Evolutionary conservation across 331 rosid genomes (phyloP), one percentile per base, ranked within the genome.

Genomic region (Malus hybrid): DNA sequence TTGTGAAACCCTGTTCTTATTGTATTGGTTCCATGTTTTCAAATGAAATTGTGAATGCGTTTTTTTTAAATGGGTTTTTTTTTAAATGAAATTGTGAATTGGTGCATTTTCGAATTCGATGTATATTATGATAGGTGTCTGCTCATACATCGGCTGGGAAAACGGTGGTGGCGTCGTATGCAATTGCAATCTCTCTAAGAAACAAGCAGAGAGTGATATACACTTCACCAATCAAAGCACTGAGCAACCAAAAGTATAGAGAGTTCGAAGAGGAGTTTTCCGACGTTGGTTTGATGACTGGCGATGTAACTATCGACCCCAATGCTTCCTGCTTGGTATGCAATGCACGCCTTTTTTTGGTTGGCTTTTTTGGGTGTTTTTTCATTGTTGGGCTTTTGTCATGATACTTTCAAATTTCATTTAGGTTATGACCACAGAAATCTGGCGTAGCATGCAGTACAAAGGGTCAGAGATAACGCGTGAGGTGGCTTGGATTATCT

Each of bases 61-160:
- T 39, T 39, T 39, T 39, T 14, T 9, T 0, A 24, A 24, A 24
- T 24, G 24, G 24, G 24, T 24, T 9, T 19, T 24, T 4, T 14
- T 9, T 0, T 6, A 39, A 39, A 63, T 63, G 15, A 11, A 20
- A 64, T 67, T 68, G 22, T 6, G 29, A n/a, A 67, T 36, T 19
- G 13, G 31, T 34, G 70, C 2, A n/a, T n/a, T 11, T 61, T 33
- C 7, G 36, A 57, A 8, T 57, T 22, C 31, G 10, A 20, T 10
- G 24, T 4, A 10, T 57, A 6, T 15, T 2, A 5, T 28, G 16
- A 34, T 55, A 93, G 98, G 98, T 94, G 28, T 94, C 97, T 76
- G 98, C 98, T 31, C 98, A 94, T 80, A 94, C 98, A 2, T 94
- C 98, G 63, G 97, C 98, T 75, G 98, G 97, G 16, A 94, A 94